Evolutionary conservation across 306 rosid species (phyloP), one percentile per base, ranked within the genome.

Genomic region (Ormosia emarginata): DNA sequence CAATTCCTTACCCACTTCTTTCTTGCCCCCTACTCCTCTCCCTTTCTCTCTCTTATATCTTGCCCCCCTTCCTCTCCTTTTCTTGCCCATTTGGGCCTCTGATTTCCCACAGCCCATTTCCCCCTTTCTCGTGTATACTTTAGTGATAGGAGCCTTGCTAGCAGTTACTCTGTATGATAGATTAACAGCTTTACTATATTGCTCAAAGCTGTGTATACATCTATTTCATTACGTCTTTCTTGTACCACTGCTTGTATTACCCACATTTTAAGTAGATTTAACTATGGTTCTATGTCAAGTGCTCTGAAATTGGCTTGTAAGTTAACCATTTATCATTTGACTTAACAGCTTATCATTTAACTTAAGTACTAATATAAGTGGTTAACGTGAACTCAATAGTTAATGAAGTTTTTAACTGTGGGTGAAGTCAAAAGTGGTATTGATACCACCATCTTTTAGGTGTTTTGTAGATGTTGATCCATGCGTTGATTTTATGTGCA

Each of bases 401-500:
- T 30, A 57, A 56, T 63, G 67, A 74, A n/a, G 52, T 74, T 64
- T 74, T 4, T n/a, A n/a, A 81, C 33, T 30, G 47, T 12, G 53
- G 34, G 34, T 75, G 33, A 43, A 67, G 56, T 67, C 5, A 67
- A 56, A 81, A 67, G 15, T 6, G 66, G 56, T 47, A 17, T 50
- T 36, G 71, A 34, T 57, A 68, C 70, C 47, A n/a, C 71, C 71
- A 32, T 34, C 70, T 49, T 75, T 67, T 50, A 50, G 56, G 62
- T 53, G 18, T 52, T 79, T 40, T 53, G 37, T 74, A 12, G 68
- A 78, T 85, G 55, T 49, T 83, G 47, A 87, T 78, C 66, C 40
- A 4, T n/a, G 11, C 61, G 61, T 82, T 65, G 62, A 34, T 73
- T 83, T 34, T 84, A 58, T 85, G 68, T 76, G 84, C 92, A 94